Evolutionary conservation across 1,284 basidiomycete genomes (phyloP).

Genomic region (Leccinum variabile): DNA sequence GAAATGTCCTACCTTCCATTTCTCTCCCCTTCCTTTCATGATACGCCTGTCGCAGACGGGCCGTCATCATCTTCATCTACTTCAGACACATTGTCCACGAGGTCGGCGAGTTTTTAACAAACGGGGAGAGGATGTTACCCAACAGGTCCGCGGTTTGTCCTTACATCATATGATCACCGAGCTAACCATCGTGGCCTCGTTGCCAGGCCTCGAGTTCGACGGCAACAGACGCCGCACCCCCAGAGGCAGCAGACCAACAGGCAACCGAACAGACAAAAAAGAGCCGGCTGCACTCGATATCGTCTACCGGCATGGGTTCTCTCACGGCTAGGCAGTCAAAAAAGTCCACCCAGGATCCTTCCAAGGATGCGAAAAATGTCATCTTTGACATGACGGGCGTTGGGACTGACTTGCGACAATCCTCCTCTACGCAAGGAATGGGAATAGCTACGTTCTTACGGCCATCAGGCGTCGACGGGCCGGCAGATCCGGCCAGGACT

Average conservation of each 20-base stretch:
- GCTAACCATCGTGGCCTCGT: constrained; percentile 22
- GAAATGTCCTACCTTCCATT: constrained; percentile 74
- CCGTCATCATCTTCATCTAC: constrained; percentile 43
- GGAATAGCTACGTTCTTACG: constrained; percentile 19
- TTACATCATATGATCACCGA: constrained; percentile 25
- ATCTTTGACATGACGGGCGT: constrained; percentile 52
- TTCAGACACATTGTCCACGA: constrained; percentile 37
- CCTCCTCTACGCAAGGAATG: constrained; percentile 18
- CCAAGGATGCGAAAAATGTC: constrained; percentile 49
- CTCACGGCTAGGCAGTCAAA: constrained; percentile 28
- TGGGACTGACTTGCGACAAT: constrained; percentile 43
- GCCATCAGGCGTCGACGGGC: constrained; percentile 23
- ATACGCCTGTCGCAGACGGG: constrained; percentile 26
- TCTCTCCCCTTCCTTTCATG: constrained; percentile 48
- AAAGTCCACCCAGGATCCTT: constrained; percentile 23
- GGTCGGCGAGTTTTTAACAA: constrained; percentile 46
- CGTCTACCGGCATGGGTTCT: constrained; percentile 18
- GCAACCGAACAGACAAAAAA: constrained; percentile 18
- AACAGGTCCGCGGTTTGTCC: constrained; percentile 24
- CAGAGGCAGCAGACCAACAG: constrained; percentile 9
- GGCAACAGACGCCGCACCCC: constrained; percentile 6
- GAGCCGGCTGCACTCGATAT: constrained; percentile 24
- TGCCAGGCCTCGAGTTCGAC: constrained; percentile 22
- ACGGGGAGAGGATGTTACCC: constrained; percentile 40
- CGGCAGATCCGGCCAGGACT: constrained; percentile 15